Evolutionary conservation across 2,329 filamentous ascomycete genomes (phyloP), one percentile per base, ranked within the genome.

Genomic region (Fusarium bactridioides): DNA sequence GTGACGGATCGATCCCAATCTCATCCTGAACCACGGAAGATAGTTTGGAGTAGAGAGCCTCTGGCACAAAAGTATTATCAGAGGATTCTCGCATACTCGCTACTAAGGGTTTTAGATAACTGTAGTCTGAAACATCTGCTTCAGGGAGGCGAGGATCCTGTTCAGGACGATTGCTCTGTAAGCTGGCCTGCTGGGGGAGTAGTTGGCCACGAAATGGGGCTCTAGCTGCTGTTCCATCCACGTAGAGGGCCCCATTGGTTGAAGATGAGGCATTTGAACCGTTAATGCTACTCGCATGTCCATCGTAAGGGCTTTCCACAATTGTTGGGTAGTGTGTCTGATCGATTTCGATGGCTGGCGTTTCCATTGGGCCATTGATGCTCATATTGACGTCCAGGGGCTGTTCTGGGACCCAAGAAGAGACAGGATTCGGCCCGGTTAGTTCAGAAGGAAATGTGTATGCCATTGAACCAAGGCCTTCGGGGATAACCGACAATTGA

Each of bases 181-280:
- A 47, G 13, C 23, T 38, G 33, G 27, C 33, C 31, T 40, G 40
- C 19, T 53, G 60, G 21, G 33, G 27, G 7, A 47, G 60, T 37
- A 66, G 44, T n/a, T 29, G 62, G 3, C 64, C 64, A 35, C 62
- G 62, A 35, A 69, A 69, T 40, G 67, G 67, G 25, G 66, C 67
- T 27, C 67, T 69, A 31, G 67, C 60, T 19, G 23, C 44, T 18
- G 60, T 59, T 25, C 66, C 67, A 54, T 70, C 60, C 21, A 69
- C 60, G 41, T 69, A 69, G 3, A 70, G 25, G 9, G 51, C 55
- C 15, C 67, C 64, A 19, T 66, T 63, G 10, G 31, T 66, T 44
- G 64, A 66, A 4, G 25, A 66, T 44, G 64, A 60, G 15, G 38
- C 15, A 19, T 25, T 66, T 6, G 64, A 66, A 11, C 23, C 53